Conservation (phyloP, 257 asterid species). For the Hygrophila difformis region DNA sequence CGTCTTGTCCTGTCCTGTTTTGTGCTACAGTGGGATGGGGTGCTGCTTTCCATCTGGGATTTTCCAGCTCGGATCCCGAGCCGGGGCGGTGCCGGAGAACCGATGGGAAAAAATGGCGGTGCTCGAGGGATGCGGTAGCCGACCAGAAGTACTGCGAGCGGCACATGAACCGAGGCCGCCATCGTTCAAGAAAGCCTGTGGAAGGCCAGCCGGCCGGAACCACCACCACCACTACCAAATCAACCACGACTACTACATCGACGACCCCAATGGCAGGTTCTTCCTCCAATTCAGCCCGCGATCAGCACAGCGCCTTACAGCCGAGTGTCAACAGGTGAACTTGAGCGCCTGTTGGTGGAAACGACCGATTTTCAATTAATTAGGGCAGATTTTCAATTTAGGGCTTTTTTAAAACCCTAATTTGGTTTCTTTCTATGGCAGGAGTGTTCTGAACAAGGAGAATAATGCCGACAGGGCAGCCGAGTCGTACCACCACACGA, state of each 20-base stretch:
- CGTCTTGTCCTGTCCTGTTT: too few species aligned
- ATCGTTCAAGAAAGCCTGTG: slow-evolving; percentile 99
- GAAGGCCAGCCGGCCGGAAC: slow-evolving; percentile 68
- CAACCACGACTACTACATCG: slow-evolving; percentile 18
- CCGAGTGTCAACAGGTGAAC: too few species aligned
- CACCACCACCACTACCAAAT: slow-evolving; percentile 28
- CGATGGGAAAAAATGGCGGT: slow-evolving; percentile 99
- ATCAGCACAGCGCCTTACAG: too few species aligned
- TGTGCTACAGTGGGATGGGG: slow-evolving; percentile 90
- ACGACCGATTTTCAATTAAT: too few species aligned
- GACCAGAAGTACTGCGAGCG: slow-evolving; percentile 97
- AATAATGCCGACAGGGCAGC: slow-evolving; percentile 24
- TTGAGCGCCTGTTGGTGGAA: too few species aligned
- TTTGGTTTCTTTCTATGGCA: slow-evolving; percentile 12
- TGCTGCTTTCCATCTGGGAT: slow-evolving; percentile 70
- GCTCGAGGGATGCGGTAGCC: slow-evolving; percentile 85
- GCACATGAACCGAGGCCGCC: slow-evolving; percentile 98
- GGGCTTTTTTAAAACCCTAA: too few species aligned
- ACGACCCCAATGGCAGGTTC: slow-evolving; percentile 18
- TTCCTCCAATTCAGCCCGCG: slow-evolving; percentile 30
- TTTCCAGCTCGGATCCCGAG: slow-evolving; percentile 73
- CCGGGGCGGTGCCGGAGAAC: slow-evolving; percentile 98
- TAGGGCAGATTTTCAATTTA: too few species aligned
- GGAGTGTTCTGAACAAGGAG: slow-evolving; percentile 29
- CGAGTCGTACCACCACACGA: slow-evolving; percentile 22